phyloP scores from a whole-genome alignment of 495 filamentous ascomycete species.

The Ramalina peruviana region DNA sequence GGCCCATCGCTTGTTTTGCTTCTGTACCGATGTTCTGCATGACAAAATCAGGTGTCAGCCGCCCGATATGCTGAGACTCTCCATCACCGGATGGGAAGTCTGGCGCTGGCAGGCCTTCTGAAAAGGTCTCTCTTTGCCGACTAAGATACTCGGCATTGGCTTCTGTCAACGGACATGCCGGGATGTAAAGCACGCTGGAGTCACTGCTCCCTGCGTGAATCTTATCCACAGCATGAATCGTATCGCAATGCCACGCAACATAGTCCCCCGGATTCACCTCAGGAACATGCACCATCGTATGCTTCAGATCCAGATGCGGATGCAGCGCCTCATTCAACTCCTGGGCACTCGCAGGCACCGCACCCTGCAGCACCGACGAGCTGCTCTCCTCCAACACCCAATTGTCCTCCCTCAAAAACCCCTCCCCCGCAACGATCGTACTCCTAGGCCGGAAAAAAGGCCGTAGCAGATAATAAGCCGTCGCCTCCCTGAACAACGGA shows the following conservation, averaged over 20 bases:
- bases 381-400: slow-evolving; percentile 31
- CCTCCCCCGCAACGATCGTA: slow-evolving; percentile 7
- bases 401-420: slow-evolving; percentile 38
- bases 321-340: slow-evolving; percentile 60
- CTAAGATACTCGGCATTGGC: slow-evolving; percentile 54
- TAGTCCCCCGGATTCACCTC: slow-evolving; percentile 69
- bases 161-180: slow-evolving; percentile 66
- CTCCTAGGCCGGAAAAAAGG: slow-evolving; percentile 57
- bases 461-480: slow-evolving; percentile 68
- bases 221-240: slow-evolving; percentile 66
- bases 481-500: slow-evolving; percentile 58
- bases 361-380: slow-evolving; percentile 53
- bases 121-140: slow-evolving; percentile 52
- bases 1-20: slow-evolving; percentile 14
- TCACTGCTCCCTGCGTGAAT: slow-evolving; percentile 56
- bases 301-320: slow-evolving; percentile 59
- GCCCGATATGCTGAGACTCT: slow-evolving; percentile 16
- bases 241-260: slow-evolving; percentile 86
- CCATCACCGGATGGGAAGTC: slow-evolving; percentile 52
- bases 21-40: slow-evolving; percentile 12
- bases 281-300: slow-evolving; percentile 70
- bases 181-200: slow-evolving; percentile 77
- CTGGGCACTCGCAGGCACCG: slow-evolving; percentile 61
- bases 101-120: slow-evolving; percentile 44
- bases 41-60: slow-evolving; percentile 13